A percentile compares a stretch with the other conserved stretches of the same genome.
phyloP scores from a whole-genome alignment of 2,329 filamentous ascomycete species.

The Elsinoe fawcettii region DNA sequence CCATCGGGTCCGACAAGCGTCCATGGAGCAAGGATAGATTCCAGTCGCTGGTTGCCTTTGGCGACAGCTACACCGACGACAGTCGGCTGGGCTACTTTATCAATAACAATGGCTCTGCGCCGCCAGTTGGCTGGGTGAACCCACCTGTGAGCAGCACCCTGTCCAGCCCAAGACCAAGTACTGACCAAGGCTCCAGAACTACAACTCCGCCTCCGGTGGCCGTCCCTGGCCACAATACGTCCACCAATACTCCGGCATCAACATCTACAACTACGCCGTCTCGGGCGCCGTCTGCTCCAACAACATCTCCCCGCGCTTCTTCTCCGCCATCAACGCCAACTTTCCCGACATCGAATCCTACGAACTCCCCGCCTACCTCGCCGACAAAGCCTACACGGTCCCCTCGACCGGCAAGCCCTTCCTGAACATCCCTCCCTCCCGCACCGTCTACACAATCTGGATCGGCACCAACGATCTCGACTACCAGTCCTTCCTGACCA shows the following conservation, averaged over 20 bases:
- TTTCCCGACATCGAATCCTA: conserved; percentile 51
- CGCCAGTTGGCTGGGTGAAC: conserved; percentile 53
- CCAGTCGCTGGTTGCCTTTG: conserved; percentile 60
- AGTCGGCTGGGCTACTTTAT: conserved; percentile 57
- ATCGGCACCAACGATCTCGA: conserved; percentile 78
- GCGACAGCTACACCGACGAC: conserved; percentile 71
- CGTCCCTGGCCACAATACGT: conserved; percentile 63
- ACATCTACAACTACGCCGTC: conserved; percentile 62
- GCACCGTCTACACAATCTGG: conserved; percentile 69
- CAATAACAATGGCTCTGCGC: conserved; percentile 49
- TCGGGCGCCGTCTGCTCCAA: conserved; percentile 66
- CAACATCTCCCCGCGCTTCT: conserved; percentile 51
- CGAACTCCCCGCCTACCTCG: conserved; percentile 41
- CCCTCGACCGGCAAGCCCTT: conserved; percentile 33
- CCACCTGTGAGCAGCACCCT: conserved; percentile 33
- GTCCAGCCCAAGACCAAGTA: not conserved
- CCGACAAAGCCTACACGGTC: conserved; percentile 32
- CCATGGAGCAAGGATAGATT: conserved; percentile 35
- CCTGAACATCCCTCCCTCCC: conserved; percentile 41
- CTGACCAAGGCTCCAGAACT: conserved; percentile 19
- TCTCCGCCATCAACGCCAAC: conserved; percentile 42
- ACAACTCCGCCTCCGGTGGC: conserved; percentile 55
- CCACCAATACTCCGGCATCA: conserved; percentile 49
- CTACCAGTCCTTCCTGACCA: conserved; percentile 55
- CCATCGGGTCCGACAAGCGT: not conserved